These are phyloP conservation scores for Thalassiosira hispida DNA, from an alignment of 352 stramenopile species.

Conservation along the genomic window DNA sequence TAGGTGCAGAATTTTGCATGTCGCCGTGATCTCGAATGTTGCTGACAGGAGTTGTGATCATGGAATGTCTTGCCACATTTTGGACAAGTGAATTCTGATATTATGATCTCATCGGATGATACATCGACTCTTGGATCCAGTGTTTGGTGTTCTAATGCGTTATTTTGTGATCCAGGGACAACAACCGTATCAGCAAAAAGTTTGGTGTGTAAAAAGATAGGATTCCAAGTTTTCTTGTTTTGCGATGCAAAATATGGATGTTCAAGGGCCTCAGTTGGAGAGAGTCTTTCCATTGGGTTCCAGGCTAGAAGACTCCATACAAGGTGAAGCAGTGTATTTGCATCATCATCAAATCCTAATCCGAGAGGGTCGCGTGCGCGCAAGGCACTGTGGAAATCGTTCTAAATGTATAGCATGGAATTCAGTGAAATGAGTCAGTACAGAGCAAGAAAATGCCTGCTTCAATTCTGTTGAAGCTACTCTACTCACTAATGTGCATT, in stretches of 20 bases:
- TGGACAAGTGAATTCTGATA: constrained; percentile 72
- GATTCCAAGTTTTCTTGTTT: constrained; percentile 11
- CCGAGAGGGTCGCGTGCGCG: constrained; percentile 90
- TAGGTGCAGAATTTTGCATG: constrained; percentile 80
- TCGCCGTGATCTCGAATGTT: constrained; percentile 68
- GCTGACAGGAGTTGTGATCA: constrained; percentile 76
- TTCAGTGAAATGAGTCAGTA: neutral
- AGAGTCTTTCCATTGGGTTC: constrained; percentile 90
- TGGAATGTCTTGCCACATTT: constrained; percentile 71
- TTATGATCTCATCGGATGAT: constrained; percentile 29
- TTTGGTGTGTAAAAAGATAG: constrained; percentile 8
- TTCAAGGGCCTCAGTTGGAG: constrained; percentile 63
- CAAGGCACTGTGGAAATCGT: constrained; percentile 92
- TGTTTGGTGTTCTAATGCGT: constrained; percentile 67
- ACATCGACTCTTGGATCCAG: constrained; percentile 73
- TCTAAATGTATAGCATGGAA: constrained; percentile 57
- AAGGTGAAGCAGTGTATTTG: constrained; percentile 88
- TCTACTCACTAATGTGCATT: constrained; percentile 25
- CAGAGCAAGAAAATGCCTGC: neutral
- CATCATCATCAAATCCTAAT: constrained; percentile 87
- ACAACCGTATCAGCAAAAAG: constrained; percentile 12
- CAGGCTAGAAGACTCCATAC: constrained; percentile 93
- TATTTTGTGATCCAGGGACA: constrained; percentile 51
- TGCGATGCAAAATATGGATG: constrained; percentile 77
- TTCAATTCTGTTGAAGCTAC: neutral